Base-by-base conservation (phyloP, 371 early-diverging fungal species). In the Encephalitozoon cuniculi region DNA sequence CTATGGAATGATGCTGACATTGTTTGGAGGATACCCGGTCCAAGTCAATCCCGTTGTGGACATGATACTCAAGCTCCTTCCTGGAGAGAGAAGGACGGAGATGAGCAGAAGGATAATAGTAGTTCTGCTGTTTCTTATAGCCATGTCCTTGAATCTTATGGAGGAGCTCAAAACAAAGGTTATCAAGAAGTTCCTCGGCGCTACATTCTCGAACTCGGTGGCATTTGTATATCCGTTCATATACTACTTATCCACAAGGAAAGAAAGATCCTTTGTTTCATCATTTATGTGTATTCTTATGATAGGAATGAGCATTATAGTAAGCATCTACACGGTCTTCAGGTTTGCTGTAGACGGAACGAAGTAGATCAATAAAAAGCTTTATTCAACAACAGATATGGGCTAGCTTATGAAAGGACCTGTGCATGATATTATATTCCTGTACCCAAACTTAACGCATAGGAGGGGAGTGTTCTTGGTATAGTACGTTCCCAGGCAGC, bases 381-480 rank as follows among this genome's bases (percentile, higher is more conserved):
- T 34, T 59, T 59, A 59, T n/a, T 59, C 15, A 34, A 34, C 59
- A 34, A 30, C n/a, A 34, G 34, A 6, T 34, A 59, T 5, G 11
- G 11, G 0, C 59, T 59, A 59, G 59, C 59, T 59, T 59, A 59
- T 34, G 64, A 77, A 87, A 18, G 87, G 81, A 7, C 87, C 87
- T 30, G 74, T 68, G 68, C 88, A 87, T n/a, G 87, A 78, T 71
- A 89, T 59, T 59, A 96, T 87, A 83, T 96, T 97, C 68, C 92
- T 88, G 80, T 88, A 87, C 23, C 93, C 93, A 85, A 94, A 96
- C 79, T 89, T 88, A 52, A 92, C 88, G 72, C 87, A 87, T 81
- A 90, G 90, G 44, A 95, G 86, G 0, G 97, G 94, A 49, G 96
- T 96, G 76, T 87, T 88, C 84, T 94, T 94, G 6, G 97, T 95